phyloP scores from a whole-genome alignment of 2,329 filamentous ascomycete species.

The Pseudopithomyces chartarum region DNA sequence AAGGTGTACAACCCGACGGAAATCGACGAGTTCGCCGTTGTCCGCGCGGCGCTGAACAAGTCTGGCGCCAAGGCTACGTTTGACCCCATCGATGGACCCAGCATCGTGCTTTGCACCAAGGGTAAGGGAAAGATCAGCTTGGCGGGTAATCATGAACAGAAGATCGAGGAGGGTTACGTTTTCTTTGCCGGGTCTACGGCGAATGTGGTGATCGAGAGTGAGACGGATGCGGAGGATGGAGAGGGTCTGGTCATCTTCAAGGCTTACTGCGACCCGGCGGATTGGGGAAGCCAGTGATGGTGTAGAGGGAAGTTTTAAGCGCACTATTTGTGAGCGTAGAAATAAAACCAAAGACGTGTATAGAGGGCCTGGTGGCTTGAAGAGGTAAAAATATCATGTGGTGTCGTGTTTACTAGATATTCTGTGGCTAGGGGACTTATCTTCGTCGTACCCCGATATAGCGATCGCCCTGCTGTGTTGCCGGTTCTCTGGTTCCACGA shows the following conservation, averaged over 20 bases:
- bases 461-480: no score
- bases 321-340: not conserved
- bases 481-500: no score
- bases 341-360: not conserved
- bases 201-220: constrained; percentile 76
- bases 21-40: constrained; percentile 93
- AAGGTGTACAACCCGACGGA: constrained; percentile 92
- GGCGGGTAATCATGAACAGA: constrained; percentile 80
- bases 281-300: constrained; percentile 48
- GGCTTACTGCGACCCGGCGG: constrained; percentile 76
- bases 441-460: no score
- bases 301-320: constrained; percentile 36
- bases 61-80: constrained; percentile 83
- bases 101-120: constrained; percentile 87
- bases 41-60: constrained; percentile 75
- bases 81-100: constrained; percentile 83
- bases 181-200: constrained; percentile 81
- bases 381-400: not conserved
- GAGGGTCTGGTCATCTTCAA: constrained; percentile 87
- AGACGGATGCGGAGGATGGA: constrained; percentile 49
- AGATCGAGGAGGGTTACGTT: constrained; percentile 59
- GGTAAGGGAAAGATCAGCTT: constrained; percentile 78
- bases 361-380: not conserved
- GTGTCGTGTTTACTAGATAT: not conserved
- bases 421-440: no score